Conservation (phyloP, 345 rosid genomes). For the Arabidopsis suecica region DNA sequence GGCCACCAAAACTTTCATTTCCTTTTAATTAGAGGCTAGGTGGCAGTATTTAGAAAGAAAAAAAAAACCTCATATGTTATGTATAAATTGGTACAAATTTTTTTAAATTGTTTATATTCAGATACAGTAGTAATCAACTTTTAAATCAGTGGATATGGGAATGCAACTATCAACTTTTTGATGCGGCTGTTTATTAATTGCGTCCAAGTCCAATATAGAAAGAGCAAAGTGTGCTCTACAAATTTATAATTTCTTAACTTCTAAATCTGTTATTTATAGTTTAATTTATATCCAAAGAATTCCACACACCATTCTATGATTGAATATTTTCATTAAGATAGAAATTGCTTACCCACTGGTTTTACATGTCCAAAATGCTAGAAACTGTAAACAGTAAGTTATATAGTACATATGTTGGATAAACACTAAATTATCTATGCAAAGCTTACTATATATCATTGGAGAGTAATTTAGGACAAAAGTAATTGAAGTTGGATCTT, state of each 20-base stretch:
- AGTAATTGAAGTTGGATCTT: not conserved
- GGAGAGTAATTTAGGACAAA: not conserved
- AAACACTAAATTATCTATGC: not conserved
- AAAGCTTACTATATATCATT: not conserved
- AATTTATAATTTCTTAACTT: not conserved
- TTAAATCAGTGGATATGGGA: not conserved
- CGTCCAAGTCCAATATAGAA: constrained; percentile 1
- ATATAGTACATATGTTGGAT: not conserved
- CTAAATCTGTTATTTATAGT: not conserved
- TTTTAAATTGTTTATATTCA: not conserved
- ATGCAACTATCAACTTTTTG: constrained; percentile 15
- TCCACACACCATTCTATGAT: not conserved
- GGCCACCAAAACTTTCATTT: constrained; percentile 22
- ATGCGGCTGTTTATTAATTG: not conserved
- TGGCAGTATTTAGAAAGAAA: not conserved
- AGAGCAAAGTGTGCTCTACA: not conserved
- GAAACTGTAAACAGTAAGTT: not conserved
- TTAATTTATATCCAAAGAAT: constrained; percentile 3
- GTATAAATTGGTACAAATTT: not conserved
- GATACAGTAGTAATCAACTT: not conserved
- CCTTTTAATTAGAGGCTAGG: constrained; percentile 3
- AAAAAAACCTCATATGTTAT: not conserved
- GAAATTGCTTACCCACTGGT: not conserved
- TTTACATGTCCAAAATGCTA: not conserved
- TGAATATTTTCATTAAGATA: not conserved